These are phyloP conservation scores for Syzygium grande DNA, from an alignment of 345 rosid genomes.

Conservation along the genomic window DNA sequence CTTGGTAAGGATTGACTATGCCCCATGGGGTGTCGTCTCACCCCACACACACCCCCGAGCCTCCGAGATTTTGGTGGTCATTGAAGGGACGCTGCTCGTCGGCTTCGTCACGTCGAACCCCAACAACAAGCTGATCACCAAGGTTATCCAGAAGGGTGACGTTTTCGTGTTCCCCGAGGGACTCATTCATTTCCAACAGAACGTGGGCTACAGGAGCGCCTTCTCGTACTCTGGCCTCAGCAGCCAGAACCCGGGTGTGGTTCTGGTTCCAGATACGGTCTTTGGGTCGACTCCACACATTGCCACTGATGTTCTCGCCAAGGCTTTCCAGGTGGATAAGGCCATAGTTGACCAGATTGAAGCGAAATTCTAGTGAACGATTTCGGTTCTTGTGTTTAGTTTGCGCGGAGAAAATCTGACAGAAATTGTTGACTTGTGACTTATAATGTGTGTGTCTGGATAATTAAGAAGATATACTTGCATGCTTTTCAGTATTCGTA, in stretches of 20 bases:
- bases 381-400: neutral
- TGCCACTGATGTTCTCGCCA: constrained; percentile 8
- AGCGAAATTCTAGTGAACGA: neutral
- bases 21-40: neutral
- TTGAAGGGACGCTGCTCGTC: constrained; percentile 9
- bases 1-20: constrained; percentile 8
- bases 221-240: constrained; percentile 3
- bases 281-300: constrained; percentile 16
- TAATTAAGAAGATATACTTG: neutral
- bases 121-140: constrained; percentile 9
- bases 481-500: neutral
- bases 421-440: neutral
- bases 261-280: constrained; percentile 8
- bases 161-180: constrained; percentile 14
- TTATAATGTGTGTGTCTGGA: neutral
- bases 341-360: neutral
- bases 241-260: constrained; percentile 15
- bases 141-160: constrained; percentile 14
- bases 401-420: neutral
- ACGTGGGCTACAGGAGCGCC: constrained; percentile 2
- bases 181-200: constrained; percentile 14
- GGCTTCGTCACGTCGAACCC: constrained; percentile 23
- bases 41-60: constrained; percentile 14
- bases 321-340: constrained; percentile 18
- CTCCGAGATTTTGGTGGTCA: constrained; percentile 8